Base-by-base conservation (phyloP, 2,329 filamentous ascomycete species). In the Waltergamsia citrina region DNA sequence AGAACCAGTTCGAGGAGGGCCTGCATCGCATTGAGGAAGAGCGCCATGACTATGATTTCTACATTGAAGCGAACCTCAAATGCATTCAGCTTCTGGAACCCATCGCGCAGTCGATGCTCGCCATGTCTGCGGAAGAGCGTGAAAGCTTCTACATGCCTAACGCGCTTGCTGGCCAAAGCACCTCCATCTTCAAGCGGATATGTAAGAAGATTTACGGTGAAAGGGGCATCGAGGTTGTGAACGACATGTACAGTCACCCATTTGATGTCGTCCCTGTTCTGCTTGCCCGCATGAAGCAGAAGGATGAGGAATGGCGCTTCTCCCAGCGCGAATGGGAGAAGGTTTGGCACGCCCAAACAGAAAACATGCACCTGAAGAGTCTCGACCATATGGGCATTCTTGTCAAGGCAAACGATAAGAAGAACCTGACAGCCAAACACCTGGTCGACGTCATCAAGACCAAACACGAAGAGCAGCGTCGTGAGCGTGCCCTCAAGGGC, bases 281-380 rank as follows among this genome's bases (percentile, higher is more conserved):
- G 19, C 67, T 98, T 39, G 81, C 85, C 33, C 77, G 92, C 10
- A 71, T 98, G 46, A 96, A 96, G 62, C 85, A 93, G 49, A 95
- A 96, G 55, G 81, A 93, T 29, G 92, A 98, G 56, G 88, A 96
- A 50, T 98, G 92, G 92, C 86, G 94, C 43, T 88, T 93, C 45
- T 90, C 86, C 6, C 88, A 85, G 67, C 85, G 92, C 21, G 93
- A 98, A 54, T 98, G 92, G 92, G 88, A 96, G 57, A 95, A 95
- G 60, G 87, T 98, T 7, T 98, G 92, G 92, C 86, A 92, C 42
- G 81, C 86, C 32, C 92, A 96, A 62, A 96, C 90, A 17, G 83
- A 94, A 52, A 81, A 83, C 49, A 90, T 94, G 65, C 94, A 95
- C 59, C 85, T 93, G 62, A 93, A 87, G 64, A 94, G 87, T 55